phyloP scores from a whole-genome alignment of 108 stramenopile species.

The Stephanodiscus minutulus region DNA sequence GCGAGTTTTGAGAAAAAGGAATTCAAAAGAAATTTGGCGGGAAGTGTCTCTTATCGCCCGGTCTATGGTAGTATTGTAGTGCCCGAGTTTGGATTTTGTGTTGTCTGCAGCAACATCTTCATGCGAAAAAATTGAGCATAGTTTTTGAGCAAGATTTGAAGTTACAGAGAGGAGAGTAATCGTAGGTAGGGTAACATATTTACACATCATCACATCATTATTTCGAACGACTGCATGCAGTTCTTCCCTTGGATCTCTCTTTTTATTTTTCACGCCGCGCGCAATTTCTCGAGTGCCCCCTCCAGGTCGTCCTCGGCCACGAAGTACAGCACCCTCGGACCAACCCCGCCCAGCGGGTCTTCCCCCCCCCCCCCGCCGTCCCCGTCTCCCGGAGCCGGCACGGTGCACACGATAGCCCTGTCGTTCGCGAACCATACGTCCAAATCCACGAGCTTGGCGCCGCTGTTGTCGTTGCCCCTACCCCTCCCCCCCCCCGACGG shows the following conservation, averaged over 20 bases:
- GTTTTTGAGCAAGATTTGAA: too few relatives aligned
- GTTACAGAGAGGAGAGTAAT: too few relatives aligned
- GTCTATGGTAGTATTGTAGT: too few relatives aligned
- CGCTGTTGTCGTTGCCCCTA: conserved; percentile 59
- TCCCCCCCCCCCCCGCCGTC: conserved; percentile 17
- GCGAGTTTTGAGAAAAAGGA: too few relatives aligned
- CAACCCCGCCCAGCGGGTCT: conserved; percentile 52
- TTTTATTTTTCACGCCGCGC: conserved; percentile 52
- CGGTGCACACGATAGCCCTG: conserved; percentile 59
- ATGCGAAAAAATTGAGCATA: too few relatives aligned
- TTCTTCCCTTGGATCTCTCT: not conserved
- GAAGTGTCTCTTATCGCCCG: too few relatives aligned
- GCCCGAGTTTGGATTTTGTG: too few relatives aligned
- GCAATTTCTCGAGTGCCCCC: conserved; percentile 61
- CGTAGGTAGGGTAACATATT: too few relatives aligned
- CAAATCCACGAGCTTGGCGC: conserved; percentile 61
- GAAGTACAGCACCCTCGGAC: conserved; percentile 66
- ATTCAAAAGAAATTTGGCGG: too few relatives aligned
- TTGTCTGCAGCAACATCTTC: too few relatives aligned
- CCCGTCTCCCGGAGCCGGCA: conserved; percentile 26
- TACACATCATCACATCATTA: too few relatives aligned
- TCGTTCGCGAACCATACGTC: conserved; percentile 68
- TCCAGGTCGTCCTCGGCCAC: conserved; percentile 76
- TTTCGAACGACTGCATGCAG: too few relatives aligned
- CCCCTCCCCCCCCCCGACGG: conserved; percentile 15